Percentiles rank a stretch among this genome's conserved stretches.
Conservation (phyloP, 2,329 filamentous ascomycete species). For the Phaeosphaeria sp. region DNA sequence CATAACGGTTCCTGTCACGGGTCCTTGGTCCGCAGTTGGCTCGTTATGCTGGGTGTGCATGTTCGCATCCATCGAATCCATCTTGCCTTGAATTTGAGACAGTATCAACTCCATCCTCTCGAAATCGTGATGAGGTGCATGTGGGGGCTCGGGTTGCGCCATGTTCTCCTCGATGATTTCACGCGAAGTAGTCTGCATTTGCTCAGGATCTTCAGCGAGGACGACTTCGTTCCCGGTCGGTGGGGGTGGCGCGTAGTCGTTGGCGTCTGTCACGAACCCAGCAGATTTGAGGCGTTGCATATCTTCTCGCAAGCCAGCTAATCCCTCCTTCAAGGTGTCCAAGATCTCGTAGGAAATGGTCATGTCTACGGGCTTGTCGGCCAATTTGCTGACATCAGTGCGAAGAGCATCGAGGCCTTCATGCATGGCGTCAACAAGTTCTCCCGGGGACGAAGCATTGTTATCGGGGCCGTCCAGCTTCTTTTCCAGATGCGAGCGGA, state of each 20-base stretch:
- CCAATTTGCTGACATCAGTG: slow-evolving; percentile 74
- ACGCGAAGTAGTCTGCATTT: slow-evolving; percentile 49
- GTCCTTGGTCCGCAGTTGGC: slow-evolving; percentile 42
- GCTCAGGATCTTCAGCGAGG: slow-evolving; percentile 59
- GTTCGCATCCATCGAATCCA: slow-evolving; percentile 74
- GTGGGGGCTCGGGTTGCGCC: slow-evolving; percentile 53
- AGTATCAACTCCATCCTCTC: slow-evolving; percentile 86
- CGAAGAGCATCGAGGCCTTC: slow-evolving; percentile 78
- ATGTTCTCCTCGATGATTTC: slow-evolving; percentile 25
- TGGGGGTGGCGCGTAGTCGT: slow-evolving; percentile 42
- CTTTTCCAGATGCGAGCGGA: slow-evolving; percentile 57
- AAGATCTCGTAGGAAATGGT: slow-evolving; percentile 89
- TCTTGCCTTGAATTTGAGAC: slow-evolving; percentile 80
- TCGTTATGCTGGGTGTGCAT: slow-evolving; percentile 51
- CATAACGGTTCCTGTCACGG: slow-evolving; percentile 49
- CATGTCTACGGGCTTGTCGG: slow-evolving; percentile 80
- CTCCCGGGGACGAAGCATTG: slow-evolving; percentile 60
- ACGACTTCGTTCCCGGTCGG: slow-evolving; percentile 56
- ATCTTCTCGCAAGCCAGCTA: slow-evolving; percentile 76
- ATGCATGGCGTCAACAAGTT: slow-evolving; percentile 67
- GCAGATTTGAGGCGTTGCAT: slow-evolving; percentile 76
- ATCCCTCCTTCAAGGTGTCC: slow-evolving; percentile 82
- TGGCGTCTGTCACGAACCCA: slow-evolving; percentile 54
- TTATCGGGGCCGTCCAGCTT: slow-evolving; percentile 62
- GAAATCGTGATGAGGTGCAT: slow-evolving; percentile 73